phyloP scores from a whole-genome alignment of 192 early-diverging fungal genomes.

The Entomortierella parvispora region DNA sequence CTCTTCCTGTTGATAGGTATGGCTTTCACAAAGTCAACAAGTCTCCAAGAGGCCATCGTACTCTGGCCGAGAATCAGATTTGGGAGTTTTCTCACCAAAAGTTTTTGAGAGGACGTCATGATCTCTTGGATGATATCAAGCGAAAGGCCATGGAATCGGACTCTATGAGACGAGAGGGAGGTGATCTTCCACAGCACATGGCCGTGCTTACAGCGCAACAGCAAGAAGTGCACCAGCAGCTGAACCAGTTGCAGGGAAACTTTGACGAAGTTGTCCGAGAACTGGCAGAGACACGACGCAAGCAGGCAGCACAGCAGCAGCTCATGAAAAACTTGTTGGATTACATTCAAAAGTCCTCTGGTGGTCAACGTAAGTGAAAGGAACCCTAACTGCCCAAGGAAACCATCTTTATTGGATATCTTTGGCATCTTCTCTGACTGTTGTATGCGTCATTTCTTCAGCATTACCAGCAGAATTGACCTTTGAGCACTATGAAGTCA shows the following conservation, averaged over 20 bases:
- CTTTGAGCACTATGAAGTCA: constrained; percentile 56
- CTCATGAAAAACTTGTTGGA: constrained; percentile 74
- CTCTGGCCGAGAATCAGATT: constrained; percentile 89
- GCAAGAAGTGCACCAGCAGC: constrained; percentile 76
- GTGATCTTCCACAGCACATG: constrained; percentile 80
- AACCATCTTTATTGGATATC: too few species aligned
- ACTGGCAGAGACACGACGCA: constrained; percentile 75
- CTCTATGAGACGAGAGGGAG: constrained; percentile 73
- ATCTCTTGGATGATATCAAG: constrained; percentile 90
- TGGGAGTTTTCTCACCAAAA: constrained; percentile 92
- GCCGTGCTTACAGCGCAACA: constrained; percentile 82
- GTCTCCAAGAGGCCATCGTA: constrained; percentile 84
- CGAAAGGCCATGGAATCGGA: constrained; percentile 92
- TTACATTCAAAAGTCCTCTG: constrained; percentile 59
- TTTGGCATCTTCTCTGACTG: background rate
- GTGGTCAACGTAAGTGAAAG: constrained; percentile 48
- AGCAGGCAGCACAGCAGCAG: constrained; percentile 74
- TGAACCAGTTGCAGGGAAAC: constrained; percentile 78
- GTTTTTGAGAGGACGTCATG: constrained; percentile 78
- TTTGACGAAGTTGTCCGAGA: constrained; percentile 78
- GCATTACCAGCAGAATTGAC: constrained; percentile 56
- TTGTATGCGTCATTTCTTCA: background rate
- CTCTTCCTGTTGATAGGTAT: constrained; percentile 55
- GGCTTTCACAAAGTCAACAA: constrained; percentile 96
- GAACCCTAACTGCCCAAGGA: too few species aligned